Conservation (phyloP, 2,329 filamentous ascomycete species). For the Mycosphaerelloides madeirae region DNA sequence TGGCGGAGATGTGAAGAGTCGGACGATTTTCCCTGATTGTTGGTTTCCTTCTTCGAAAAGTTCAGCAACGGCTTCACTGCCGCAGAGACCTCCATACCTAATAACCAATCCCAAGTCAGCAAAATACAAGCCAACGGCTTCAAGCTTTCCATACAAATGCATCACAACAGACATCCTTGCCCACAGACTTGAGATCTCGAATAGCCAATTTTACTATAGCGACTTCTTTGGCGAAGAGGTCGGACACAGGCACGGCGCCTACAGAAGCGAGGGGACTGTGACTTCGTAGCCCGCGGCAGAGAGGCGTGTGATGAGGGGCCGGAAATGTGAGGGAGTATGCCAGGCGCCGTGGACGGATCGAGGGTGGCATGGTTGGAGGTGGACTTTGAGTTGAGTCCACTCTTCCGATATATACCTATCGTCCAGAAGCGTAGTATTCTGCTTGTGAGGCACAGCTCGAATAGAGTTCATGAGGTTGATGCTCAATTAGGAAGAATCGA, state of each 20-base stretch:
- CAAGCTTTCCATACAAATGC: constrained; percentile 26
- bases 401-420: no score
- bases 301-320: neutral
- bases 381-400: no score
- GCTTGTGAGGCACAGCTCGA: no score
- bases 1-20: constrained; percentile 10
- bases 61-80: constrained; percentile 24
- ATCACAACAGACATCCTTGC: constrained; percentile 27
- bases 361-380: no score
- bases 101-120: no score
- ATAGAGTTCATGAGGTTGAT: no score
- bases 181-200: neutral
- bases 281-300: neutral
- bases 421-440: no score
- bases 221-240: no score
- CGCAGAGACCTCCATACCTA: constrained; percentile 25
- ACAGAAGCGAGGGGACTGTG: neutral
- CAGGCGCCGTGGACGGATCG: constrained; percentile 1
- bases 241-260: neutral
- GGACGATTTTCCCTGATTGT: constrained; percentile 2
- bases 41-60: neutral
- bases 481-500: no score
- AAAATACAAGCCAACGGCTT: no score
- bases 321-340: constrained; percentile 1
- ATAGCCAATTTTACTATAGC: no score